Base-by-base conservation (phyloP, 164 flowering plant genomes). In the Annona squamosa region DNA sequence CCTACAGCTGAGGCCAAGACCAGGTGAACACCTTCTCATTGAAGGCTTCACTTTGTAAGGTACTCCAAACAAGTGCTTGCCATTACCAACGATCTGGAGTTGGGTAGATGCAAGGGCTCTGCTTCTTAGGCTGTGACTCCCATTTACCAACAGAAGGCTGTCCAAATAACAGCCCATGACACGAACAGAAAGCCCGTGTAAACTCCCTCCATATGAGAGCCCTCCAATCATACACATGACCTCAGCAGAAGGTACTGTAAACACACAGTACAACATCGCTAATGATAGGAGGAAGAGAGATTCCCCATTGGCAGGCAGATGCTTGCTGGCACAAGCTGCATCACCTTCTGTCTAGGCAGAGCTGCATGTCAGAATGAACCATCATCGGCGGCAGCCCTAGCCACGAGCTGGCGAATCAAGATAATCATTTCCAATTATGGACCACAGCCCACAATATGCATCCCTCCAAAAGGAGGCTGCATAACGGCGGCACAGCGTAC, bases 261-360 rank as follows among this genome's bases (percentile, higher is more conserved):
- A 52, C 9, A 10, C 9, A 16, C 59, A 52, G 59, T 52, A 52
- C 59, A 52, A 16, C 59, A 16, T 46, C 77, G 79, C 76, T 75
- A 78, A 80, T 75, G 75, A 80, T 82, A 85, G 83, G 37, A 89
- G 85, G 88, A 85, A 89, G 89, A 88, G 83, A 82, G 82, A 87
- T 82, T 89, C 84, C 88, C 82, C 72, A 70, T 66, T 80, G 78
- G 75, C 48, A 78, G 74, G 77, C 82, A 70, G 84, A 78, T 78
- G 87, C 87, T 84, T 87, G 93, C 91, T 76, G 83, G 82, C 77
- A 90, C 91, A 92, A 88, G 87, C 94, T 83, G 81, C 81, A 86
- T 87, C 68, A 86, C 84, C 90, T 90, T 86, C 85, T 73, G 73
- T 80, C 77, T 77, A 81, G 90, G 89, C 91, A 83, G 82, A 88